Evolutionary conservation across 352 stramenopile species (phyloP).

Genomic region (Pythium sukuiense): DNA sequence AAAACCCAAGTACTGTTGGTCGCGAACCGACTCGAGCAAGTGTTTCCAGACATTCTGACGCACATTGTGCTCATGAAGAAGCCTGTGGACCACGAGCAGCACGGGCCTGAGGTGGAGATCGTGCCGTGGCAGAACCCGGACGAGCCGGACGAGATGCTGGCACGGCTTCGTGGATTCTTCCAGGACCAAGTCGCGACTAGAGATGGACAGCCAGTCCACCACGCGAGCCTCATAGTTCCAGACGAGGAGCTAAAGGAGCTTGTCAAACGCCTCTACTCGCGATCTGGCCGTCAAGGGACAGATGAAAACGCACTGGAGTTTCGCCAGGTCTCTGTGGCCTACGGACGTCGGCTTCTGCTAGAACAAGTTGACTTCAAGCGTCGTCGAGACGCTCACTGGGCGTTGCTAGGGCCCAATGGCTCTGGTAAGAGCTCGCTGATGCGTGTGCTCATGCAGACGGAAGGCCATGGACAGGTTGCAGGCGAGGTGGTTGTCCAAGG

Average conservation of each 20-base stretch:
- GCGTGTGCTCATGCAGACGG: slow-evolving; percentile 64
- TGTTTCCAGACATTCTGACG: slow-evolving; percentile 78
- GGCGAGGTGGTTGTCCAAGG: slow-evolving; percentile 46
- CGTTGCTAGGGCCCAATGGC: slow-evolving; percentile 65
- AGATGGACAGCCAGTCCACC: not conserved
- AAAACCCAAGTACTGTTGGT: slow-evolving; percentile 89
- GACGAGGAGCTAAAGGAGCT: slow-evolving; percentile 21
- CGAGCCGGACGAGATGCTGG: slow-evolving; percentile 15
- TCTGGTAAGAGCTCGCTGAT: slow-evolving; percentile 80
- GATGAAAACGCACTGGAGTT: slow-evolving; percentile 36
- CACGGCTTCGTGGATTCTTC: slow-evolving; percentile 10
- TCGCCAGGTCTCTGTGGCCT: slow-evolving; percentile 56
- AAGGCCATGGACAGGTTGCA: slow-evolving; percentile 45
- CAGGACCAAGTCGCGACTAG: not conserved
- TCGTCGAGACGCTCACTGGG: slow-evolving; percentile 60
- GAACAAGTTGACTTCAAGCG: slow-evolving; percentile 56
- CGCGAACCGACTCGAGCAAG: slow-evolving; percentile 88
- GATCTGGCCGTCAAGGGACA: not conserved
- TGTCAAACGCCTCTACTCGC: slow-evolving; percentile 43
- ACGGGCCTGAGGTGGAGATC: slow-evolving; percentile 29
- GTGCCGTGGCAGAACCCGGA: slow-evolving; percentile 32
- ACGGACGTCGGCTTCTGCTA: slow-evolving; percentile 48
- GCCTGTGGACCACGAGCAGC: not conserved
- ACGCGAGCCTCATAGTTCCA: not conserved
- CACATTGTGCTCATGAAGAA: slow-evolving; percentile 57